Percentiles rank a stretch among this genome's conserved stretches.
Evolutionary conservation across 331 rosid species (phyloP).

Genomic region (Rhamnella rubrinervis): DNA sequence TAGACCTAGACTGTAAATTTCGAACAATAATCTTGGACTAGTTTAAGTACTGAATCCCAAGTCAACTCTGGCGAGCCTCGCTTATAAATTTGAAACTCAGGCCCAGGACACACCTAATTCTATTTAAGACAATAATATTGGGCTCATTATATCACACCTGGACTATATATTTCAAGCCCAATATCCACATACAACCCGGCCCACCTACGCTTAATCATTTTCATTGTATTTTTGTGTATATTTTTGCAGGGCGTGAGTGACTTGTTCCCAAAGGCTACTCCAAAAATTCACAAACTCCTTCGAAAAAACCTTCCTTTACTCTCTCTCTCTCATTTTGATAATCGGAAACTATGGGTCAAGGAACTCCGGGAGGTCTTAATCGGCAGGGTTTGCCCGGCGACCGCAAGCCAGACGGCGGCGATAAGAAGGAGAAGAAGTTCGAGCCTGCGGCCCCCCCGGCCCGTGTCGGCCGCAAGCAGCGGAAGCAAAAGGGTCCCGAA

Average conservation of each 20-base stretch:
- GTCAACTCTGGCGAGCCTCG: too few relatives aligned
- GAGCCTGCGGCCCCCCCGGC: slow-evolving; percentile 73
- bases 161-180: background rate
- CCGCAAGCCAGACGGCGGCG: slow-evolving; percentile 69
- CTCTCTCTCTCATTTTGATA: background rate
- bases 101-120: too few relatives aligned
- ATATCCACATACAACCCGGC: too few relatives aligned
- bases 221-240: too few relatives aligned
- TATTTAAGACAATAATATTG: too few relatives aligned
- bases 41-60: too few relatives aligned
- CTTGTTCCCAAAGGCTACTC: slow-evolving; percentile 30
- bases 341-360: slow-evolving; percentile 71
- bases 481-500: slow-evolving; percentile 95
- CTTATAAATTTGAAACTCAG: too few relatives aligned
- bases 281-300: background rate
- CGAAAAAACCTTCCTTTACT: background rate
- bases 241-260: too few relatives aligned
- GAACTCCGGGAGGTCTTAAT: slow-evolving; percentile 91
- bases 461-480: slow-evolving; percentile 91
- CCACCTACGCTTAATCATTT: too few relatives aligned
- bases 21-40: too few relatives aligned
- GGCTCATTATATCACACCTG: too few relatives aligned
- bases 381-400: slow-evolving; percentile 87
- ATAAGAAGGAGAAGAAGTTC: slow-evolving; percentile 91
- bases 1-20: too few relatives aligned